Evolutionary conservation across 2,329 filamentous ascomycete genomes (phyloP).

Genomic region (Calonectria pseudoturangicola): DNA sequence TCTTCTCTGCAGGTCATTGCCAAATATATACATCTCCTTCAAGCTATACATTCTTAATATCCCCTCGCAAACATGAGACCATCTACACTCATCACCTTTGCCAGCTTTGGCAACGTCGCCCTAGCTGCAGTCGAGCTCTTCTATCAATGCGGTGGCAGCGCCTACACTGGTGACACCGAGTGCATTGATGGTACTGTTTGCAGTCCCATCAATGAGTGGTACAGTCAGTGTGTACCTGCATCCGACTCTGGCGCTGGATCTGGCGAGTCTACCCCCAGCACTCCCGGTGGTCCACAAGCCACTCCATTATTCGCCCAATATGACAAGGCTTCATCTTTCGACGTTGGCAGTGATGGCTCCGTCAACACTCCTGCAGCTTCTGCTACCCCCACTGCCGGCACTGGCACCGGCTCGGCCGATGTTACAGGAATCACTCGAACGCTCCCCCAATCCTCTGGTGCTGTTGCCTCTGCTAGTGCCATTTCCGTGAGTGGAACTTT

Average conservation of each 20-base stretch:
- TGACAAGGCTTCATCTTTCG: background rate
- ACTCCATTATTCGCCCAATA: background rate
- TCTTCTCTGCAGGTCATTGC: constrained; percentile 31
- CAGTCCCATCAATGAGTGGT: constrained; percentile 46
- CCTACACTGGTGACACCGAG: constrained; percentile 41
- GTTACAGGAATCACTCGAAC: constrained; percentile 46
- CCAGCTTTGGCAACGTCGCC: constrained; percentile 45
- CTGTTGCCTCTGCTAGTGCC: constrained; percentile 44
- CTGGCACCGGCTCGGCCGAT: constrained; percentile 33
- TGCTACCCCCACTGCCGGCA: constrained; percentile 21
- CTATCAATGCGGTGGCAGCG: constrained; percentile 44
- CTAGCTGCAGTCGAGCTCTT: constrained; percentile 47
- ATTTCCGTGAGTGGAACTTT: constrained; percentile 48
- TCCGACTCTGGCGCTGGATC: constrained; percentile 11
- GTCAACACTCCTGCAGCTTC: constrained; percentile 21
- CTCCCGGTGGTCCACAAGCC: background rate
- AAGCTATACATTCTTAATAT: constrained; percentile 23
- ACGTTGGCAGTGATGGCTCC: background rate
- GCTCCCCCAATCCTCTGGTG: constrained; percentile 47
- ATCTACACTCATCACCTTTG: constrained; percentile 43
- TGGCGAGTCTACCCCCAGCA: background rate
- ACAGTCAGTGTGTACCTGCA: constrained; percentile 47
- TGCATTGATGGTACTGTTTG: constrained; percentile 46
- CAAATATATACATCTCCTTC: constrained; percentile 6
- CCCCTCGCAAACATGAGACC: constrained; percentile 42